A percentile compares a stretch with the other conserved stretches of the same genome.
Evolutionary conservation across 2,329 filamentous ascomycete species (phyloP).

Genomic region (Colletotrichum sidae): DNA sequence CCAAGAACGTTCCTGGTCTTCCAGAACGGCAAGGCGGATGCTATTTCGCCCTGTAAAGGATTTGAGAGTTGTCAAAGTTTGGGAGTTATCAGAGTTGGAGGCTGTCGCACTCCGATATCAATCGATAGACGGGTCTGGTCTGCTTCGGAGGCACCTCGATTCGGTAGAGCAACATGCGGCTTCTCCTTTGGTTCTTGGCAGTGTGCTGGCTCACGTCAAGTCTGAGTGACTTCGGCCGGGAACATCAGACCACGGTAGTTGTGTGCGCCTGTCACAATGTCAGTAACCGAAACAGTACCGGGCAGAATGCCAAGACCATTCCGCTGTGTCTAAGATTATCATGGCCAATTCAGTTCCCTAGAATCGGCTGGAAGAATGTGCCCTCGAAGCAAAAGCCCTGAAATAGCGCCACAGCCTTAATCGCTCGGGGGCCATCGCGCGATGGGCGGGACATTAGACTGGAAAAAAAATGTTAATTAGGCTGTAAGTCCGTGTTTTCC

Average conservation of each 20-base stretch:
- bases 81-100: neutral
- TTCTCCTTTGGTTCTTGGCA: too few relatives aligned
- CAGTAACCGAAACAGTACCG: neutral
- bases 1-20: constrained; percentile 48
- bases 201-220: too few relatives aligned
- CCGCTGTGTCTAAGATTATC: neutral
- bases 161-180: too few relatives aligned
- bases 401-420: constrained; percentile 1
- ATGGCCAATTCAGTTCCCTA: constrained; percentile 22
- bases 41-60: constrained; percentile 50
- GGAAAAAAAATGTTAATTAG: too few relatives aligned
- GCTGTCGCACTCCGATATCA: too few relatives aligned
- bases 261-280: neutral
- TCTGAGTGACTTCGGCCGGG: too few relatives aligned
- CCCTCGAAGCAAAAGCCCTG: constrained; percentile 5
- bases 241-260: too few relatives aligned
- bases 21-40: constrained; percentile 53
- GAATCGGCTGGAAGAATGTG: constrained; percentile 8
- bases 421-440: neutral
- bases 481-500: neutral
- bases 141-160: too few relatives aligned
- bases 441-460: neutral
- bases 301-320: constrained; percentile 4
- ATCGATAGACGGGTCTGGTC: too few relatives aligned
- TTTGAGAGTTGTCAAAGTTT: neutral